Evolutionary conservation across 2,329 filamentous ascomycete genomes (phyloP).

Genomic region (Fusarium liriodendri): DNA sequence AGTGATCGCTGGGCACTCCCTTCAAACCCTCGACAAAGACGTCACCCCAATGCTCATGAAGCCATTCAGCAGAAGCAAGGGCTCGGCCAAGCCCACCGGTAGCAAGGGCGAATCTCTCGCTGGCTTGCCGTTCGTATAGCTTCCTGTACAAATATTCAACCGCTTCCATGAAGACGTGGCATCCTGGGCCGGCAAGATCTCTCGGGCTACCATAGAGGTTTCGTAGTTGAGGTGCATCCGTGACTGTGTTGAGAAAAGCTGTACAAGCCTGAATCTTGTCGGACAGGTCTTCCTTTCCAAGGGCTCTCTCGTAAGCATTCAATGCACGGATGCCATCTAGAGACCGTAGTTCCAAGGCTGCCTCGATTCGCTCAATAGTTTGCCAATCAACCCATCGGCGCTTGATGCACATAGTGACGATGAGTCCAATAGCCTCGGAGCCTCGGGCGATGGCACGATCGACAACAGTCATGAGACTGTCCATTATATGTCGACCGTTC

Average conservation of each 20-base stretch:
- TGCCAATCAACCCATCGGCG: constrained; percentile 8
- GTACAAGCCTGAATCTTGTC: constrained; percentile 3
- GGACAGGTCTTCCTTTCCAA: background rate
- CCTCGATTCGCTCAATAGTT: constrained; percentile 5
- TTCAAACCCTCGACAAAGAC: constrained; percentile 9
- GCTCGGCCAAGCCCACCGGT: constrained; percentile 9
- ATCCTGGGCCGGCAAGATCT: constrained; percentile 7
- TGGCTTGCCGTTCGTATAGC: background rate
- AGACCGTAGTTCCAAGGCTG: constrained; percentile 4
- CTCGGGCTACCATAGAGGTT: constrained; percentile 1
- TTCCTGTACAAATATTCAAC: constrained; percentile 2
- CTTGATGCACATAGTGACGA: constrained; percentile 16
- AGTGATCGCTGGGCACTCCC: constrained; percentile 1
- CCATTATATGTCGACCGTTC: constrained; percentile 12
- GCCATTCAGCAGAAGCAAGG: constrained; percentile 13
- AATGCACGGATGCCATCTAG: background rate
- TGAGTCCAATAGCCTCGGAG: constrained; percentile 9
- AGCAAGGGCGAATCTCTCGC: constrained; percentile 14
- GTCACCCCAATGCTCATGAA: constrained; percentile 15
- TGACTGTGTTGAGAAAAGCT: background rate
- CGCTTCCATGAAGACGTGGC: background rate
- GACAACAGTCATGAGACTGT: constrained; percentile 8
- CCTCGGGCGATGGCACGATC: constrained; percentile 11
- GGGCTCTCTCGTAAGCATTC: background rate
- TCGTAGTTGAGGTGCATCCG: constrained; percentile 5